Conservation (phyloP, 78 protist species). For the Paratrimastix pyriformis region DNA sequence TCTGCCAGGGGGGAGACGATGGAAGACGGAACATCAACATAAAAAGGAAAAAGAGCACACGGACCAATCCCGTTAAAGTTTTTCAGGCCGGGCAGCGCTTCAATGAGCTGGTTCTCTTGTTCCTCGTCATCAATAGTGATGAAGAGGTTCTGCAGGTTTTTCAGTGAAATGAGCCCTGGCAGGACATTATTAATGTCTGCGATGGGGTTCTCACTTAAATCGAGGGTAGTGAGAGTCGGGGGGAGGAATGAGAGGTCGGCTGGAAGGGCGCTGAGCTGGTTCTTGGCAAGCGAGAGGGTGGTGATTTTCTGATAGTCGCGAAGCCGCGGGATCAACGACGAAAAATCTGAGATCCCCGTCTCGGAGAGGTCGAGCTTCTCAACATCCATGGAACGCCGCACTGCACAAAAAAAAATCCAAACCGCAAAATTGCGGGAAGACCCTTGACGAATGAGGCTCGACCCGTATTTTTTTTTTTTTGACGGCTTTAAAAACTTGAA, state of each 20-base stretch:
- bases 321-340: background rate
- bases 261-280: background rate
- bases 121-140: background rate
- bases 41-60: too few species aligned
- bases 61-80: conserved; percentile 3
- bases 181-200: background rate
- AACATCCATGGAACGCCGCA: too few species aligned
- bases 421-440: too few species aligned
- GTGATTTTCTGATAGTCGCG: background rate
- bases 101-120: background rate
- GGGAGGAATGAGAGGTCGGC: background rate
- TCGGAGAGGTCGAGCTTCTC: conserved; percentile 12
- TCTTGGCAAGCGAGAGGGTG: background rate
- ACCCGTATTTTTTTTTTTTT: too few species aligned
- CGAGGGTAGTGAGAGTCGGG: background rate
- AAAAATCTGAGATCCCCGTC: background rate
- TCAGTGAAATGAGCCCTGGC: background rate
- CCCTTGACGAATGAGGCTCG: too few species aligned
- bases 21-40: too few species aligned
- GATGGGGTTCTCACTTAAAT: background rate
- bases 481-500: too few species aligned
- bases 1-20: too few species aligned
- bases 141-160: background rate
- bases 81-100: background rate
- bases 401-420: too few species aligned